phyloP scores from a whole-genome alignment of 2,329 filamentous ascomycete genomes.

The Elsinoe necatrix region DNA sequence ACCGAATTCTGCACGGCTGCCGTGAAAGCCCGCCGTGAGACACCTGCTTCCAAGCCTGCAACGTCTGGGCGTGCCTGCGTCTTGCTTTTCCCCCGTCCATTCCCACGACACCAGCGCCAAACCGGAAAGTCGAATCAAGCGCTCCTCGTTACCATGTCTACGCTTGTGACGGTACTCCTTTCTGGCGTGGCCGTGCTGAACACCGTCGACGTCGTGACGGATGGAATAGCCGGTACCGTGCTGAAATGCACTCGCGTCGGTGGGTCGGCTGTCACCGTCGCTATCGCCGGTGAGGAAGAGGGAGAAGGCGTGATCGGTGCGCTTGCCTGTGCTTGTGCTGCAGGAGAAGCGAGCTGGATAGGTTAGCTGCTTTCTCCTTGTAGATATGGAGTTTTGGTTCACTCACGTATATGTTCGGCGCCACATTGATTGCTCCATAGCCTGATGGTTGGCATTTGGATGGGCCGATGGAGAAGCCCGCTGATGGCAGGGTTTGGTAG shows the following conservation, averaged over 20 bases:
- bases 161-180: slow-evolving; percentile 11
- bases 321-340: background rate
- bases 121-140: background rate
- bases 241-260: slow-evolving; percentile 16
- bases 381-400: background rate
- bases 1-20: no score
- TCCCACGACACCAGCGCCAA: no score
- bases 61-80: no score
- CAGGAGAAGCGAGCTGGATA: background rate
- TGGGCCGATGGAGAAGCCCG: slow-evolving; percentile 21
- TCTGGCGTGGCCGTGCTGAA: slow-evolving; percentile 12
- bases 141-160: slow-evolving; percentile 8
- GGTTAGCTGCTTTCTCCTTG: background rate
- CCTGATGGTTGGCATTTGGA: slow-evolving; percentile 14
- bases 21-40: no score
- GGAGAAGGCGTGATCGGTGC: background rate
- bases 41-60: no score
- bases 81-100: no score
- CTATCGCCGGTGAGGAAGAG: background rate
- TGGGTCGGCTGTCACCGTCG: slow-evolving; percentile 17
- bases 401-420: slow-evolving; percentile 26
- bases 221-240: slow-evolving; percentile 13
- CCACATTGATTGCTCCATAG: slow-evolving; percentile 24
- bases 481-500: slow-evolving; percentile 28
- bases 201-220: slow-evolving; percentile 16